These are phyloP conservation scores for Lodderomyces orthopsilosis DNA, from an alignment of 1,139 yeast genomes.

Conservation along the genomic window DNA sequence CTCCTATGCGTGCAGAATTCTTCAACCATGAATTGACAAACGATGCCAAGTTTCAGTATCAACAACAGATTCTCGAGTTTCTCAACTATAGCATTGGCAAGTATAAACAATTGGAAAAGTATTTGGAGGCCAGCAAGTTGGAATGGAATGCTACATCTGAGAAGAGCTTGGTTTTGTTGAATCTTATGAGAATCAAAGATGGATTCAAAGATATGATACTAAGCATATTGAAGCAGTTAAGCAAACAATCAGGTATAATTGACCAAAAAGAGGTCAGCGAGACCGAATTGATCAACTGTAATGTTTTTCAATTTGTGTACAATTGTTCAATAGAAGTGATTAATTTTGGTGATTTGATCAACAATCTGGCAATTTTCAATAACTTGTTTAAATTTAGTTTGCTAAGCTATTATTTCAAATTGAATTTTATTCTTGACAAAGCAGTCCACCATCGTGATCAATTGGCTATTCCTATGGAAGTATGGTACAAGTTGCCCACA, in stretches of 20 bases:
- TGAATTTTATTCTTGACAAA: slow-evolving; percentile 8
- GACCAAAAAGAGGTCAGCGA: slow-evolving; percentile 5
- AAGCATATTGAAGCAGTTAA: slow-evolving; percentile 11
- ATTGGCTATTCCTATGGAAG: slow-evolving; percentile 13
- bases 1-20: slow-evolving; percentile 9
- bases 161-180: slow-evolving; percentile 11
- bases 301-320: slow-evolving; percentile 19
- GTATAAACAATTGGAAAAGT: slow-evolving; percentile 11
- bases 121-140: slow-evolving; percentile 5
- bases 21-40: slow-evolving; percentile 6
- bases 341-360: slow-evolving; percentile 18
- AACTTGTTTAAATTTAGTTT: slow-evolving; percentile 12
- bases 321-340: slow-evolving; percentile 16
- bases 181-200: slow-evolving; percentile 8
- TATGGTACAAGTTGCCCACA: slow-evolving; percentile 15
- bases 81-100: slow-evolving; percentile 12
- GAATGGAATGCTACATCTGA: slow-evolving; percentile 10
- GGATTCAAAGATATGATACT: slow-evolving; percentile 11
- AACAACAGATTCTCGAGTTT: slow-evolving; percentile 13
- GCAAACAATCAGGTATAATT: slow-evolving; percentile 7
- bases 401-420: slow-evolving; percentile 13
- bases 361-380: slow-evolving; percentile 10
- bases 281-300: slow-evolving; percentile 10
- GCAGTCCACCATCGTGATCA: slow-evolving; percentile 7
- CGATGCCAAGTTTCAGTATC: slow-evolving; percentile 10